phyloP scores from a whole-genome alignment of 169 alveolate genomes.

The Cryptosporidium bovis region DNA sequence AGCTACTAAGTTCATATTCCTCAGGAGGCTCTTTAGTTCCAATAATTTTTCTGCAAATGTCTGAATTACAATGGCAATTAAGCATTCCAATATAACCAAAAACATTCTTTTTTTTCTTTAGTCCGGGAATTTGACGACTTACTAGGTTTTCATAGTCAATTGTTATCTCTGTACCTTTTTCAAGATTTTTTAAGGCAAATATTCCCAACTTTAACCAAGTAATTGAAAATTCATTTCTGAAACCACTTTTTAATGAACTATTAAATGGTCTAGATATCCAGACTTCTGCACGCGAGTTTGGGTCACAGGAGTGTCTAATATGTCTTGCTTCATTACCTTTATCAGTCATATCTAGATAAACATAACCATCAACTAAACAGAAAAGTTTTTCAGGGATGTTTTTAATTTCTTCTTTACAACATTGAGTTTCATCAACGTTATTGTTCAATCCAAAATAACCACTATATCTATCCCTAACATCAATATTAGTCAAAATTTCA shows the following conservation, averaged over 20 bases:
- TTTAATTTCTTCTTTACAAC: background rate
- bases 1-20: constrained; percentile 17
- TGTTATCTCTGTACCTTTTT: constrained; percentile 59
- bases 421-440: background rate
- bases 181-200: constrained; percentile 49
- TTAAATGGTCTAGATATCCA: constrained; percentile 57
- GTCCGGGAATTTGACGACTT: constrained; percentile 18
- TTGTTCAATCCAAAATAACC: constrained; percentile 19
- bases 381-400: constrained; percentile 40
- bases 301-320: constrained; percentile 66
- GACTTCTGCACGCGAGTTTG: constrained; percentile 64
- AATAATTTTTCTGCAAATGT: constrained; percentile 31
- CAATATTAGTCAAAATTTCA: constrained; percentile 52
- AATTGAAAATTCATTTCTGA: constrained; percentile 14
- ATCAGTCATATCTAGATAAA: constrained; percentile 68
- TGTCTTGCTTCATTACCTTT: constrained; percentile 66
- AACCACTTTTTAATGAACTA: background rate
- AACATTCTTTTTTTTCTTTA: background rate
- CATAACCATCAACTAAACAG: constrained; percentile 46
- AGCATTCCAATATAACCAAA: constrained; percentile 13
- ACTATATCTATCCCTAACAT: constrained; percentile 53
- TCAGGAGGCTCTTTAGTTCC: constrained; percentile 30
- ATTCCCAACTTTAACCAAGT: constrained; percentile 63
- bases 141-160: constrained; percentile 68
- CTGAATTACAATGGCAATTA: constrained; percentile 32